Evolutionary conservation across 2,329 filamentous ascomycete genomes (phyloP).

Genomic region (Claviceps paspali): DNA sequence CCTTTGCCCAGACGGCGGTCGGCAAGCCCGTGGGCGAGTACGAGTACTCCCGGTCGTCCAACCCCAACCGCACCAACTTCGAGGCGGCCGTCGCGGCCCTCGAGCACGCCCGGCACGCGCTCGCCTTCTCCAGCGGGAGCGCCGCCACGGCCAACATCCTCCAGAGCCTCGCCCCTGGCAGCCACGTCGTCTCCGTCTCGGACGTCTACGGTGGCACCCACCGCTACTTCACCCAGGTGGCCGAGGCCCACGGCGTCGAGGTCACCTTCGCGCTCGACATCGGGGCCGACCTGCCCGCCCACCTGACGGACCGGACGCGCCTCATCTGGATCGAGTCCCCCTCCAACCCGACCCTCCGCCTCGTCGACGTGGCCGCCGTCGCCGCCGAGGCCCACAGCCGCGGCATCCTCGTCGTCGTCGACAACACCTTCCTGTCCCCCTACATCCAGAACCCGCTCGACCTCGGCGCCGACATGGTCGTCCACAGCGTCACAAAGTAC

Average conservation of each 20-base stretch:
- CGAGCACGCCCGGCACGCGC: slow-evolving; percentile 80
- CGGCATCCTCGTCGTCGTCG: slow-evolving; percentile 90
- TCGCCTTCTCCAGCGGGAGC: slow-evolving; percentile 88
- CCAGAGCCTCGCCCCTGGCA: slow-evolving; percentile 78
- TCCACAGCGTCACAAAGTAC: slow-evolving; percentile 97
- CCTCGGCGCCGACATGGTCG: slow-evolving; percentile 89
- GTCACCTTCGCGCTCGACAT: slow-evolving; percentile 92
- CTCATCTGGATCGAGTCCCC: slow-evolving; percentile 93
- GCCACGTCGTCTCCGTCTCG: slow-evolving; percentile 89
- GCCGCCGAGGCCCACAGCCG: slow-evolving; percentile 70
- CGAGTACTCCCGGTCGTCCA: slow-evolving; percentile 87
- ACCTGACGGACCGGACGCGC: slow-evolving; percentile 82
- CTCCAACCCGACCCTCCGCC: slow-evolving; percentile 81
- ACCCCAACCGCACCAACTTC: slow-evolving; percentile 92
- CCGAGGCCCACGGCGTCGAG: slow-evolving; percentile 80
- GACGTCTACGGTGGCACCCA: slow-evolving; percentile 98
- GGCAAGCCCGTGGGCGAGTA: slow-evolving; percentile 77
- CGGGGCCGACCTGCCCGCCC: slow-evolving; percentile 67
- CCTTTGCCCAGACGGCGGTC: slow-evolving; percentile 80
- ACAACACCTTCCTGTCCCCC: slow-evolving; percentile 95
- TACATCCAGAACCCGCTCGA: slow-evolving; percentile 95
- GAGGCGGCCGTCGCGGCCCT: slow-evolving; percentile 82
- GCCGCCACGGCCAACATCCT: slow-evolving; percentile 88
- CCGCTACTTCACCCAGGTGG: slow-evolving; percentile 97
- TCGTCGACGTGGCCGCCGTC: slow-evolving; percentile 86